These are phyloP conservation scores for Pyrus betulifolia DNA, from an alignment of 306 rosid genomes.

Conservation along the genomic window DNA sequence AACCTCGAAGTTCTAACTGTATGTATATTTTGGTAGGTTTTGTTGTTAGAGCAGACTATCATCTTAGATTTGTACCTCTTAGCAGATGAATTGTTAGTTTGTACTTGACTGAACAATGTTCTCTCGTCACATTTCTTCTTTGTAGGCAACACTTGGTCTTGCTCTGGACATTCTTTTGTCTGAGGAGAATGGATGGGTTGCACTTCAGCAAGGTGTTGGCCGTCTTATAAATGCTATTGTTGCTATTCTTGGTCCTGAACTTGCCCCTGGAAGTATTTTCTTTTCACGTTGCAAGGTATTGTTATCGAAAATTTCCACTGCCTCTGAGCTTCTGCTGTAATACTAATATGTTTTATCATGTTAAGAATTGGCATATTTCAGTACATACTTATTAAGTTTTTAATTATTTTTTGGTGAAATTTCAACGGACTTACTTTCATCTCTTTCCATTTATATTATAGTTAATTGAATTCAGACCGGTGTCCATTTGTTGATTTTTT, in stretches of 20 bases:
- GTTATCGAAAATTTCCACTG: background rate
- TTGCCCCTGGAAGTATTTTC: slow-evolving; percentile 94
- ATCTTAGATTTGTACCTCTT: background rate
- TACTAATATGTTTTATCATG: background rate
- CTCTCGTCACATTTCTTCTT: slow-evolving; percentile 2
- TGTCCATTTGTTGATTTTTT: background rate
- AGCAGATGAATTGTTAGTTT: slow-evolving; percentile 2
- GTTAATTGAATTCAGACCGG: background rate
- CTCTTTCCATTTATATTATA: background rate
- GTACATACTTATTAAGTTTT: background rate
- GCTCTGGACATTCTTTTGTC: slow-evolving; percentile 93
- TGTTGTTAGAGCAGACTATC: background rate
- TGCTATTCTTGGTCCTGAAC: slow-evolving; percentile 97
- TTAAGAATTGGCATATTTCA: background rate
- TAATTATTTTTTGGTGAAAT: background rate
- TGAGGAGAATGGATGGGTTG: slow-evolving; percentile 84
- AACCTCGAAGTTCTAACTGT: background rate
- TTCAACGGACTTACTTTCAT: background rate
- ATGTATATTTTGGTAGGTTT: background rate
- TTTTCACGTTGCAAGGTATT: slow-evolving; percentile 94
- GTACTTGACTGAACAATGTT: slow-evolving; percentile 17
- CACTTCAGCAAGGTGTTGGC: slow-evolving; percentile 94
- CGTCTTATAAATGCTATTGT: slow-evolving; percentile 92
- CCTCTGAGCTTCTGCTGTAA: background rate
- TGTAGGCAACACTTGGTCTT: slow-evolving; percentile 86